Percentiles rank a stretch among this genome's conserved stretches.
These are phyloP conservation scores for Tilletia indica DNA, from an alignment of 1,284 basidiomycete genomes.

Conservation along the genomic window DNA sequence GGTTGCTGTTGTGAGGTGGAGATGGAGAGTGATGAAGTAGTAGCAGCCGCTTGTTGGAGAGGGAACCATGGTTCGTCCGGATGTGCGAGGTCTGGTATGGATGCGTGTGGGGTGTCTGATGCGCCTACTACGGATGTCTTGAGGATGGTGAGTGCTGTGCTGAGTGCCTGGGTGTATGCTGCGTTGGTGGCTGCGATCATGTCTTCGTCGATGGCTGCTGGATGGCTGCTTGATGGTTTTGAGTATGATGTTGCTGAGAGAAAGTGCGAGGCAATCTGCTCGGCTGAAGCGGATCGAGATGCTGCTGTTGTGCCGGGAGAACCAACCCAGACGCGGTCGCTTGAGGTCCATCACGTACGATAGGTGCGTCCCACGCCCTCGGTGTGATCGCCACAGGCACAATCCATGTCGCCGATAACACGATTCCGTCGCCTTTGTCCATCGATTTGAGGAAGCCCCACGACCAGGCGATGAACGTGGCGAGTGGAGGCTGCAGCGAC, in stretches of 20 bases:
- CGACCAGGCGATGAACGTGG: conserved; percentile 72
- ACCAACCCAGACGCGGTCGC: too few relatives aligned
- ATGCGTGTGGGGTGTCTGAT: neutral
- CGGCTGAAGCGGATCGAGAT: neutral
- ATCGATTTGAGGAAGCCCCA: conserved; percentile 71
- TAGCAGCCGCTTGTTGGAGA: too few relatives aligned
- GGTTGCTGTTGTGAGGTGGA: too few relatives aligned
- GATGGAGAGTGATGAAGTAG: too few relatives aligned
- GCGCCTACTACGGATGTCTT: conserved; percentile 4
- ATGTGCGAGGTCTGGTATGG: too few relatives aligned
- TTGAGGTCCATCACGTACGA: neutral
- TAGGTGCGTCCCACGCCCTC: conserved; percentile 62
- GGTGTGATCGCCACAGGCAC: conserved; percentile 72
- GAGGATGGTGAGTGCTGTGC: conserved; percentile 2
- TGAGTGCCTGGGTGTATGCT: neutral
- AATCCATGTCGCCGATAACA: conserved; percentile 73
- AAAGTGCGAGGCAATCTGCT: neutral
- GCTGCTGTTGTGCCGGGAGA: too few relatives aligned
- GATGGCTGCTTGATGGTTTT: neutral
- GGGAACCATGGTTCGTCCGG: too few relatives aligned
- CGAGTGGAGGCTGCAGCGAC: conserved; percentile 69
- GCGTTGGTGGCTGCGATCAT: neutral
- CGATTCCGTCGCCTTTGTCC: conserved; percentile 71
- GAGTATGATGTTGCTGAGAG: neutral
- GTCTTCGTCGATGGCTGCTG: neutral